Evolutionary conservation across 2,329 filamentous ascomycete species (phyloP), one percentile per base, ranked within the genome.

Genomic region (Trichophyton benhamiae): DNA sequence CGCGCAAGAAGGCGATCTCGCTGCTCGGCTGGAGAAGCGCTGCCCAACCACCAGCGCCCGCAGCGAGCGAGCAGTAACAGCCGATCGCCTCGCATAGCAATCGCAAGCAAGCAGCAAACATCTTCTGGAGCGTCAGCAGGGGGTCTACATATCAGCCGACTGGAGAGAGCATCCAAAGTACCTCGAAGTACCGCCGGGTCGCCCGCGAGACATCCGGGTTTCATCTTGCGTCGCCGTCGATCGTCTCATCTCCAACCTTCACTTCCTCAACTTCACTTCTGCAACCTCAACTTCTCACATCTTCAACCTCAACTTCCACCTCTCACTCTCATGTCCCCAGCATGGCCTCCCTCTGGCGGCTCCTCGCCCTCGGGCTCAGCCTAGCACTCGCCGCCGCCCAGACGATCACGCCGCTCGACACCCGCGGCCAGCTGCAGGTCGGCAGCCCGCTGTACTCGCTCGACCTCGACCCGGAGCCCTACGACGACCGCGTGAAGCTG

Each of bases 321-420:
- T 46, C 11, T 27, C 8, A 7, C 27, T 38, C 13, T 22, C 46
- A 49, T 49, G 49, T 55, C 27, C 15, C 27, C 30, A 36, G n/a
- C 27, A 55, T 55, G 49, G 25, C 49, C 30, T 55, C 49, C 49
- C 49, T 33, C 15, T 13, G 49, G 49, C 49, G 25, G 25, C 38
- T 58, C 55, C 11, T 57, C 20, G n/a, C 61, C 25, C 57, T 62
- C 58, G 20, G 36, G 49, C 30, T 58, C 22, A 13, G 30, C 58
- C 38, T 60, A 41, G 25, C 30, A 30, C 52, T 38, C 38, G 25
- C 57, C 58, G 44, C 53, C 60, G 15, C 38, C 42, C 46, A 30
- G 59, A 59, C 30, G 57, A 60, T 46, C 59, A 49, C 6, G 57
- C 41, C 17, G 8, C 41, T 9, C 60, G 58, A 49, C 27, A 58